Base-by-base conservation (phyloP, 179 eudicot genomes). In the Carnegiea gigantea region DNA sequence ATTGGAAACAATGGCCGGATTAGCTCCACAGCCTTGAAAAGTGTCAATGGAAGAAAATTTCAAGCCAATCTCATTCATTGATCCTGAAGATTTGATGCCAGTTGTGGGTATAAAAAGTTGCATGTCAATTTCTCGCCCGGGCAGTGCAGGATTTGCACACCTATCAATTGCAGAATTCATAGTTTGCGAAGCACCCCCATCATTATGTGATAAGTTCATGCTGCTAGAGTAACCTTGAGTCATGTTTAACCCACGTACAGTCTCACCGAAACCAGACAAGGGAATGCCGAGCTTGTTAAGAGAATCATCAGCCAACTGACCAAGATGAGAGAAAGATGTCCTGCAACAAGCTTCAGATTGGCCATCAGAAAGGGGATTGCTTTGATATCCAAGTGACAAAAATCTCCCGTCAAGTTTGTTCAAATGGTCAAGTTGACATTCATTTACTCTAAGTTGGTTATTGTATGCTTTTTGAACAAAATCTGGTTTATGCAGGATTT, bases 331-430 rank as follows among this genome's bases (percentile, higher is more conserved):
- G 67, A 67, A n/a, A 33, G 60, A 59, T 38, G 11, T 9, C 23
- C 59, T 43, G n/a, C 68, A 48, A 83, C 10, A 53, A 48, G 76
- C 53, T 51, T 28, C 70, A 30, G 54, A n/a, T 13, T 78, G 79
- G 14, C 68, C 5, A 33, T 68, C 57, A 79, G 14, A 44, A n/a
- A 48, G 20, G 18, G 76, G 26, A 21, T 75, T 75, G 65, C 60
- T 79, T 75, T 73, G 79, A 76, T 36, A 70, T 46, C 81, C 86
- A 77, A 80, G 86, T 5, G 86, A 80, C 73, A 80, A 60, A 73
- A 80, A 84, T 75, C 60, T 60, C 51, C 81, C 86, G 71, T 84
- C 86, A 59, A 80, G 78, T 72, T 5, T 77, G 71, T 44, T 70
- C 48, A 62, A 67, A 48, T 67, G 38, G 46, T 70, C n/a, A 30